Evolutionary conservation across 805 yeast genomes (phyloP), one percentile per base, ranked within the genome.

Genomic region (Saccharomycopsis selenospora): DNA sequence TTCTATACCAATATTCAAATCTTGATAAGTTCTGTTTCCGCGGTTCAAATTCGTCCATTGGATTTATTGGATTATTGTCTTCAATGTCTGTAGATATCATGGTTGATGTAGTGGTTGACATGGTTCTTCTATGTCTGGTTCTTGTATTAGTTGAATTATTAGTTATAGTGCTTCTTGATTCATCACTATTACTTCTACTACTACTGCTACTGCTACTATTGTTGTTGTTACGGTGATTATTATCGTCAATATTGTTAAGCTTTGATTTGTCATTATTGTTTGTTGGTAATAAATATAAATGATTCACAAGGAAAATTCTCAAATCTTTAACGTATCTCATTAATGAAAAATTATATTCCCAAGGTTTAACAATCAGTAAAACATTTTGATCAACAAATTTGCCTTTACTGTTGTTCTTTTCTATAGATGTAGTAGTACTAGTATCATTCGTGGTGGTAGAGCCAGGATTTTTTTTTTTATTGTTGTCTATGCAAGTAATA

Each of bases 251-350:
- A 40, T 36, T 2, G 14, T 20, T 36, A 6, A 18, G 38, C 38
- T 36, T 20, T 8, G 24, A 24, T 20, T 38, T 43, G 36, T 41
- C 30, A 10, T 40, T 45, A 23, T 23, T 42, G 20, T 48, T 42
- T 17, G 43, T 52, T 11, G 55, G 53, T 6, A 52, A 27, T 43
- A 49, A 33, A 30, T 52, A 49, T 4, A 52, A 42, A 38, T 49
- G 40, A 26, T 49, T 46, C 3, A 52, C 48, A 14, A 52, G 36
- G 28, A 49, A 49, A 20, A 52, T 27, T 10, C 49, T 26, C 22
- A 49, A 27, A 38, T 49, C 49, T 26, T 43, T 46, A 20, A 50
- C 27, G 28, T 36, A 42, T 24, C 55, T 18, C 6, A 42, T 14
- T 3, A 52, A 22, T 7, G 46, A 40, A 18, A 52, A 53, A 30